These are phyloP conservation scores for Yamadazyma takamatsuzukensis DNA, from an alignment of 805 yeast species.

Conservation along the genomic window DNA sequence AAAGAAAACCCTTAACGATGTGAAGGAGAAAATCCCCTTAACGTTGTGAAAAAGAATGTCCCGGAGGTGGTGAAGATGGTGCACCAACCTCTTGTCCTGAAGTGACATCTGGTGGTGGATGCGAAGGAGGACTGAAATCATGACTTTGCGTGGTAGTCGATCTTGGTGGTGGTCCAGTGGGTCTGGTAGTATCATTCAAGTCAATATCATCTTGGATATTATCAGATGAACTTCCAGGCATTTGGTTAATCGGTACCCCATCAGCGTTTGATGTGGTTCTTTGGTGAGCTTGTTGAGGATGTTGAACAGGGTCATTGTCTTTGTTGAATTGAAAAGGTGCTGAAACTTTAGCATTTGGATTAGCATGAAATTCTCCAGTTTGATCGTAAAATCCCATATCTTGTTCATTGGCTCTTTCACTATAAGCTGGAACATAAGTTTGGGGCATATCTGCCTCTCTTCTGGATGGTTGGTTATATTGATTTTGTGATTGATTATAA, in stretches of 20 bases:
- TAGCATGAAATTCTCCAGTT: slow-evolving; percentile 45
- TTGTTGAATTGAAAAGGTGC: slow-evolving; percentile 2
- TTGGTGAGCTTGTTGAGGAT: slow-evolving; percentile 9
- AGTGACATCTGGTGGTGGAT: neutral
- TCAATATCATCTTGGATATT: slow-evolving; percentile 1
- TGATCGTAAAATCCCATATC: slow-evolving; percentile 79
- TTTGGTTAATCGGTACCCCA: slow-evolving; percentile 5
- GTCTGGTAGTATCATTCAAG: slow-evolving; percentile 2
- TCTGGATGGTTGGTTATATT: slow-evolving; percentile 41
- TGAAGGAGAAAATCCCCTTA: no score
- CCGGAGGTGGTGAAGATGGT: slow-evolving; percentile 1
- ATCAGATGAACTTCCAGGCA: neutral
- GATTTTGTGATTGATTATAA: slow-evolving; percentile 62
- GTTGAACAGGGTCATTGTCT: slow-evolving; percentile 3
- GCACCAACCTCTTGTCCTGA: neutral
- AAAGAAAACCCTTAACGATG: no score
- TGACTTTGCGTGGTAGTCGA: neutral
- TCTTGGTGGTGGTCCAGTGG: slow-evolving; percentile 5
- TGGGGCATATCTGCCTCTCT: slow-evolving; percentile 40
- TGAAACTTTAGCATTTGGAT: slow-evolving; percentile 20
- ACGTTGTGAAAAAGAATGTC: no score
- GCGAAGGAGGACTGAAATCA: neutral
- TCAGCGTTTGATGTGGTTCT: slow-evolving; percentile 8
- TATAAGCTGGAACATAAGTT: slow-evolving; percentile 63
- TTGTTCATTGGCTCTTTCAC: slow-evolving; percentile 60